Evolutionary conservation across 805 yeast species (phyloP).

Genomic region (Phaffomyces opuntiae): DNA sequence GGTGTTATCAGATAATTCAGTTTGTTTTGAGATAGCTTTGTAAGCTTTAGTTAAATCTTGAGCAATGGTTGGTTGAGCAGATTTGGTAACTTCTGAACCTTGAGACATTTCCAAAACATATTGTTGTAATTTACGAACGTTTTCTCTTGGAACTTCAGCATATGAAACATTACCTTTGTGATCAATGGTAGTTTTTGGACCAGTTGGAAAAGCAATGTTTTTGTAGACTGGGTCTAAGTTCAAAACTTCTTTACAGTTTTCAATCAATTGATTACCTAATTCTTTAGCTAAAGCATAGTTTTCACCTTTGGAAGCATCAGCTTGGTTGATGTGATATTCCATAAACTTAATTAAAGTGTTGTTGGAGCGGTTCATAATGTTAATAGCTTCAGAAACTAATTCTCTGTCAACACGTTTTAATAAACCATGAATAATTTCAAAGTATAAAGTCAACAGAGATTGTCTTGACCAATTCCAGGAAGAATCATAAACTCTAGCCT

Average conservation of each 20-base stretch:
- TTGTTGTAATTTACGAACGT: constrained; percentile 91
- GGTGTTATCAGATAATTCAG: constrained; percentile 50
- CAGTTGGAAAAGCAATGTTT: constrained; percentile 90
- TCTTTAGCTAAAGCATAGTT: constrained; percentile 86
- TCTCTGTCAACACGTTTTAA: constrained; percentile 89
- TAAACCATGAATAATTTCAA: constrained; percentile 92
- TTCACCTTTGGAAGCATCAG: constrained; percentile 76
- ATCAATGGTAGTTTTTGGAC: constrained; percentile 86
- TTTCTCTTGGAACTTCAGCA: constrained; percentile 79
- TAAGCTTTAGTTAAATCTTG: constrained; percentile 82
- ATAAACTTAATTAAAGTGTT: constrained; percentile 90
- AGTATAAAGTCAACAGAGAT: constrained; percentile 88
- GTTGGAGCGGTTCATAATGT: constrained; percentile 95
- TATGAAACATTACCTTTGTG: constrained; percentile 82
- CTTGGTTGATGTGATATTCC: constrained; percentile 70
- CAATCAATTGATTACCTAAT: constrained; percentile 89
- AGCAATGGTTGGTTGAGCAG: constrained; percentile 66
- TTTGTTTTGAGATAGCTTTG: constrained; percentile 72
- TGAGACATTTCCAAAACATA: constrained; percentile 94
- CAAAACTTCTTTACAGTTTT: constrained; percentile 84
- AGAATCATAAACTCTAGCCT: constrained; percentile 94
- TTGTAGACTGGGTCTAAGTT: constrained; percentile 86
- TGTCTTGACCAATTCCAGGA: constrained; percentile 99
- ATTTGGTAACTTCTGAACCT: constrained; percentile 80
- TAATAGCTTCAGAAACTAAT: constrained; percentile 92